Evolutionary conservation across 2,329 filamentous ascomycete genomes (phyloP).

Genomic region (Colletotrichum gigasporum): DNA sequence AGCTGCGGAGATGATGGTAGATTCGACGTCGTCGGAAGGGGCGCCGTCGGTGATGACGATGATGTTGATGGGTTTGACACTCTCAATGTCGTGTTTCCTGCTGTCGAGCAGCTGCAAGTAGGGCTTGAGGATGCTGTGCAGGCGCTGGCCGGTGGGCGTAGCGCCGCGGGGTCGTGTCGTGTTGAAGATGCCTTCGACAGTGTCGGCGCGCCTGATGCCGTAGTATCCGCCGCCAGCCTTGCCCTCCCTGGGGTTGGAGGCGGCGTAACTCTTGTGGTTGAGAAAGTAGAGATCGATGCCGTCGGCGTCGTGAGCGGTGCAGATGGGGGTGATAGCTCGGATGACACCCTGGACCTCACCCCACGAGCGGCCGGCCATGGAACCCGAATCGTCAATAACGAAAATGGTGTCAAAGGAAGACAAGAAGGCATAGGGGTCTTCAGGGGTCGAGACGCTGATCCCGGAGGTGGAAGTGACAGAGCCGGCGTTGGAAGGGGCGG

Average conservation of each 20-base stretch:
- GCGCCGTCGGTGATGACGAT: slow-evolving; percentile 93
- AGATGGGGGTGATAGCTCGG: slow-evolving; percentile 80
- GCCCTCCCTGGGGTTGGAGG: slow-evolving; percentile 40
- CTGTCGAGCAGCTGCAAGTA: slow-evolving; percentile 65
- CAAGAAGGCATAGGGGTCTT: slow-evolving; percentile 82
- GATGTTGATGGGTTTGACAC: slow-evolving; percentile 83
- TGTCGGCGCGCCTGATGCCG: slow-evolving; percentile 66
- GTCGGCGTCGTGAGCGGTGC: slow-evolving; percentile 80
- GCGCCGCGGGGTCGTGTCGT: slow-evolving; percentile 69
- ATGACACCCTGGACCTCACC: slow-evolving; percentile 77
- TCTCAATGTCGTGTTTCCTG: slow-evolving; percentile 50
- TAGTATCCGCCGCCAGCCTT: slow-evolving; percentile 65
- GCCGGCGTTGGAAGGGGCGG: slow-evolving; percentile 33
- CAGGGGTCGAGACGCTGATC: slow-evolving; percentile 50
- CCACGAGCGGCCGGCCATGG: slow-evolving; percentile 85
- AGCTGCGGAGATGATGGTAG: slow-evolving; percentile 72
- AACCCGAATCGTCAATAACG: slow-evolving; percentile 90
- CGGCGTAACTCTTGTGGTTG: slow-evolving; percentile 66
- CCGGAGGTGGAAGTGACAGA: slow-evolving; percentile 29
- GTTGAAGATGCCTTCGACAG: slow-evolving; percentile 77
- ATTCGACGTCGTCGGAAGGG: slow-evolving; percentile 81
- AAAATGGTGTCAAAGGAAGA: slow-evolving; percentile 86
- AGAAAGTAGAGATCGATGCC: slow-evolving; percentile 94
- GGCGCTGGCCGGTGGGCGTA: slow-evolving; percentile 79
- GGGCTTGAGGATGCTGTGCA: slow-evolving; percentile 76